Conservation (phyloP, 345 rosid species). For the Acer yangbiense region DNA sequence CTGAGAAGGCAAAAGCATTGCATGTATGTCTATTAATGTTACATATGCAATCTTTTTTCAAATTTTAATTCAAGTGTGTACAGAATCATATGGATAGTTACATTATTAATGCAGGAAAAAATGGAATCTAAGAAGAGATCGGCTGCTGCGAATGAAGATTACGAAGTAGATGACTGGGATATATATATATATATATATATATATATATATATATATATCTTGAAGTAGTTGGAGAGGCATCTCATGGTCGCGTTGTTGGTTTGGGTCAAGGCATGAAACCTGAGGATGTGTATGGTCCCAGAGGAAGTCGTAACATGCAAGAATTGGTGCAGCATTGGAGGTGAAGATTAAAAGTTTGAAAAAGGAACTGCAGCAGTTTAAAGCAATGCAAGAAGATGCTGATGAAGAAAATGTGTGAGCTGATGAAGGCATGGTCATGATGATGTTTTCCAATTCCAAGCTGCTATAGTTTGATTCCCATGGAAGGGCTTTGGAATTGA, state of each 20-base stretch:
- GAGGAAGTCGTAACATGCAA: not conserved
- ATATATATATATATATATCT: no score
- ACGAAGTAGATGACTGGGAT: not conserved
- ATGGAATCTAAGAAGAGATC: not conserved
- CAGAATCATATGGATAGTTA: not conserved
- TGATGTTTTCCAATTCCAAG: no score
- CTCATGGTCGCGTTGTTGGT: not conserved
- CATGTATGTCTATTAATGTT: not conserved
- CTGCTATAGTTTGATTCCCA: no score
- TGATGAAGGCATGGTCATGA: not conserved
- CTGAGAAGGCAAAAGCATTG: not conserved
- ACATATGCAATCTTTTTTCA: not conserved
- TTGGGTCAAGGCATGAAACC: not conserved
- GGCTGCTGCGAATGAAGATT: not conserved
- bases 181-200: no score
- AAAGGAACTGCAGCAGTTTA: not conserved
- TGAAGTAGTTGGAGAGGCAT: not conserved
- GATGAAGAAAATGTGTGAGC: not conserved
- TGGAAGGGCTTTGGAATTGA: no score
- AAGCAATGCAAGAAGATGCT: not conserved
- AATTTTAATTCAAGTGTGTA: not conserved
- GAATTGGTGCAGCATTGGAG: not conserved
- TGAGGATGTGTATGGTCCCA: not conserved
- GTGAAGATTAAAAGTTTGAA: not conserved
- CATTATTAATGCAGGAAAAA: not conserved